phyloP scores from a whole-genome alignment of 148 eudicot genomes.

The Rhododendron simsii region DNA sequence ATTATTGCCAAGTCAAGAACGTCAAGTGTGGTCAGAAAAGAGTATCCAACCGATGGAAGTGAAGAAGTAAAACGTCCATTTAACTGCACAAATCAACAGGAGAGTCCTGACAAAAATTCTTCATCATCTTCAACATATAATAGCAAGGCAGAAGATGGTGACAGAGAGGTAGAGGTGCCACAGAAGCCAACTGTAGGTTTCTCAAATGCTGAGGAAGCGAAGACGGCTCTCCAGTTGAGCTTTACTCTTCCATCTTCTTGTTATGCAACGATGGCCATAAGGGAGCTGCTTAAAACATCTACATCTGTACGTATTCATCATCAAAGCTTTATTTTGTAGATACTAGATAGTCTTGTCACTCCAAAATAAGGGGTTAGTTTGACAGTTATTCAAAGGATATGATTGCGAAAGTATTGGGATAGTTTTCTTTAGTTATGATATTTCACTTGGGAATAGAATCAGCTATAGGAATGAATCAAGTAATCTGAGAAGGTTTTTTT shows the following conservation, averaged over 20 bases:
- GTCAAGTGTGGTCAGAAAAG: slow-evolving; percentile 9
- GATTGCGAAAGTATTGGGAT: not conserved
- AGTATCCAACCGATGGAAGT: slow-evolving; percentile 20
- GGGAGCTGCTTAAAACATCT: slow-evolving; percentile 96
- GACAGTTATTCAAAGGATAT: not conserved
- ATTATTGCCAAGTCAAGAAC: slow-evolving; percentile 35
- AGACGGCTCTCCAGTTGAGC: slow-evolving; percentile 77
- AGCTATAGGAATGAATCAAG: not conserved
- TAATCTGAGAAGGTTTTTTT: not conserved
- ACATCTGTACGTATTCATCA: slow-evolving; percentile 60
- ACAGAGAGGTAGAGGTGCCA: slow-evolving; percentile 14
- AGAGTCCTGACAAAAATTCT: slow-evolving; percentile 8
- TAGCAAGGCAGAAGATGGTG: slow-evolving; percentile 22
- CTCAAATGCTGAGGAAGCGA: slow-evolving; percentile 35
- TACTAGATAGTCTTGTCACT: not conserved
- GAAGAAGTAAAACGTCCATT: slow-evolving; percentile 14
- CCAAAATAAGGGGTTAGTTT: not conserved
- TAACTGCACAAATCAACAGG: slow-evolving; percentile 8
- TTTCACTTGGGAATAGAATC: not conserved
- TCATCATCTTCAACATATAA: not conserved
- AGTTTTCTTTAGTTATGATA: not conserved
- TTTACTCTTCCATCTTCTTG: slow-evolving; percentile 90
- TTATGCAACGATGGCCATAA: slow-evolving; percentile 98
- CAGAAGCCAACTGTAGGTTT: slow-evolving; percentile 8
- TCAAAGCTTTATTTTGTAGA: not conserved